Evolutionary conservation across 1,284 basidiomycete species (phyloP), one percentile per base, ranked within the genome.

Genomic region (Filobasidium uniguttulatum): DNA sequence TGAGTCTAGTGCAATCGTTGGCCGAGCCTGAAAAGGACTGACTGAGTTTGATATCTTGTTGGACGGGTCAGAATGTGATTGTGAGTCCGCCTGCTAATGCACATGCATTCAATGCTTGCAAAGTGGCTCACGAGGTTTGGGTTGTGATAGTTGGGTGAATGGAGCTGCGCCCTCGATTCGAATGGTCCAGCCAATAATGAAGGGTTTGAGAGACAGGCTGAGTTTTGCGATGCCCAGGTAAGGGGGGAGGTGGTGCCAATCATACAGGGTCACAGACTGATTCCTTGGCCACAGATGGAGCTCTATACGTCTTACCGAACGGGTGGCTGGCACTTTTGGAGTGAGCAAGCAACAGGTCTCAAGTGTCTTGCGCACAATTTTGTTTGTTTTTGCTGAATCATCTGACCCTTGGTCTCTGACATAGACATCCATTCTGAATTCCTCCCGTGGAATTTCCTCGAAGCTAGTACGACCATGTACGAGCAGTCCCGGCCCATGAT

Each of bases 141-240:
- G n/a, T n/a, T 15, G n/a, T 2, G 15, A 23, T 17, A 53, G 47
- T 22, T 53, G 8, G 52, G 52, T 20, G 52, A 53, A 45, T 53
- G 52, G 52, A 37, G 35, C 14, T 53, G 52, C 48, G n/a, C 41
- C 28, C 4, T 20, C 30, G 20, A 46, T 47, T 17, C n/a, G 19
- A 35, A 43, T 22, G 9, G 31, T 17, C 3, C 37, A 7, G 7
- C 46, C 37, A 46, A 43, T 23, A 3, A 34, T 30, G 20, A 23
- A 15, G 44, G 44, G 20, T 31, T 46, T 30, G 44, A 31, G 3
- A n/a, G 44, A 9, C 33, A 45, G 15, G 41, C 25, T 0, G n/a
- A 46, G 17, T 53, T 44, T 35, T 53, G 52, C 37, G 52, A 53
- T 29, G 48, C 47, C 28, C 47, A 53, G 46, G 51, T 53, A 33